Percentiles rank a stretch among this genome's conserved stretches.
Evolutionary conservation across 306 rosid species (phyloP).

Genomic region (Psophocarpus tetragonolobus): DNA sequence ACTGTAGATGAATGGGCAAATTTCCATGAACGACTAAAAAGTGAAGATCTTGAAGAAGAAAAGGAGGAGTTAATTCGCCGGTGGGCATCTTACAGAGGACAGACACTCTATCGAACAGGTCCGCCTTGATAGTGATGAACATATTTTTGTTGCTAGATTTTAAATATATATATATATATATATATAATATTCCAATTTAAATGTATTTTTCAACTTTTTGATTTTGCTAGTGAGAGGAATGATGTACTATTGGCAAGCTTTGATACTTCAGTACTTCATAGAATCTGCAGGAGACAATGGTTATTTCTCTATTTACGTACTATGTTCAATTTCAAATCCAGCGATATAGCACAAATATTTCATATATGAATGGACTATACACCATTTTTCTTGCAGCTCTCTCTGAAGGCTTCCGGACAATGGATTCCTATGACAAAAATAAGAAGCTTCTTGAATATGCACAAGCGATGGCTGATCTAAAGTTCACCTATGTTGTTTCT

Average conservation of each 20-base stretch:
- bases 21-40: slow-evolving; percentile 53
- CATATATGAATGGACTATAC: slow-evolving; percentile 23
- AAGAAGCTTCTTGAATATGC: slow-evolving; percentile 44
- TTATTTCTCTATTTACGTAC: slow-evolving; percentile 42
- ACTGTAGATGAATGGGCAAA: slow-evolving; percentile 89
- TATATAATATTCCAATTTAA: slow-evolving; percentile 13
- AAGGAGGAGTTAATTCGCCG: slow-evolving; percentile 51
- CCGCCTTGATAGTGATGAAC: slow-evolving; percentile 33
- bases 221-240: slow-evolving; percentile 83
- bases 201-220: slow-evolving; percentile 14
- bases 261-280: slow-evolving; percentile 68
- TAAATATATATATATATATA: no score
- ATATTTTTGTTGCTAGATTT: slow-evolving; percentile 12
- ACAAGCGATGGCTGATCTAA: slow-evolving; percentile 84
- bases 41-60: slow-evolving; percentile 12
- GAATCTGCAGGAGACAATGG: slow-evolving; percentile 68
- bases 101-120: slow-evolving; percentile 97
- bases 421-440: slow-evolving; percentile 26
- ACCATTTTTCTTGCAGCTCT: slow-evolving; percentile 49
- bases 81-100: slow-evolving; percentile 98
- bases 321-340: slow-evolving; percentile 24
- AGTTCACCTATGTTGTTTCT: slow-evolving; percentile 95
- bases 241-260: slow-evolving; percentile 88
- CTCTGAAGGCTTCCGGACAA: slow-evolving; percentile 47
- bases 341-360: background rate